These are phyloP conservation scores for Nakazawaea laoshanensis DNA, from an alignment of 805 yeast genomes.

Conservation along the genomic window DNA sequence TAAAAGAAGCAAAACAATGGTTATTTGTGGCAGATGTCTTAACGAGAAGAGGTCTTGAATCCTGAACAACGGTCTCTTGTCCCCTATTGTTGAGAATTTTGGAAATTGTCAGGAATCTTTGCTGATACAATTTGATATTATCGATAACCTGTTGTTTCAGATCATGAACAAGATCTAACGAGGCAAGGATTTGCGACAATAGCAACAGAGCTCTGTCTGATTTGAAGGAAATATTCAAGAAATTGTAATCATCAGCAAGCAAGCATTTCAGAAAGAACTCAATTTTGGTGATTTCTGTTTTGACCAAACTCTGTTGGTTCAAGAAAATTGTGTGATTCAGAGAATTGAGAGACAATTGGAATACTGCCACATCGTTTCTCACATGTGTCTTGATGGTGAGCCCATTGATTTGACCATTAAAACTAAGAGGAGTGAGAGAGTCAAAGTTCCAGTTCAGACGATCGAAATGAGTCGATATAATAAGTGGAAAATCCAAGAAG, in stretches of 20 bases:
- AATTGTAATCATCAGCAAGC: constrained; percentile 1
- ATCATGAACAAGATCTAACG: background rate
- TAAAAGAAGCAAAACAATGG: background rate
- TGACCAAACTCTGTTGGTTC: background rate
- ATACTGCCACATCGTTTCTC: constrained; percentile 5
- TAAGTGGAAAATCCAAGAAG: too few species aligned
- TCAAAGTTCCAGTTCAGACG: constrained; percentile 12
- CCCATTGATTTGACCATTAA: constrained; percentile 6
- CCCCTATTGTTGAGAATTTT: constrained; percentile 8
- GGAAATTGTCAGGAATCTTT: too few species aligned
- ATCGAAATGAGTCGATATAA: too few species aligned
- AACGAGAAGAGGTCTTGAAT: background rate
- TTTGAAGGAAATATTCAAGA: constrained; percentile 3
- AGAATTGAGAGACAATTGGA: background rate
- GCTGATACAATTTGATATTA: constrained; percentile 7
- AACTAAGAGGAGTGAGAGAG: constrained; percentile 8
- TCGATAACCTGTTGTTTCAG: background rate
- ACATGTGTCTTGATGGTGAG: constrained; percentile 2
- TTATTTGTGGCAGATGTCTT: background rate
- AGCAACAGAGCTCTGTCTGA: constrained; percentile 7
- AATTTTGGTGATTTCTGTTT: constrained; percentile 7
- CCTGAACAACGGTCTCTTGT: too few species aligned
- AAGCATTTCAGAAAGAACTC: background rate
- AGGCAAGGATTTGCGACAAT: constrained; percentile 5
- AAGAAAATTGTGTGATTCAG: background rate